Evolutionary conservation across 2,329 filamentous ascomycete genomes (phyloP).

Genomic region (Ilyonectria robusta): DNA sequence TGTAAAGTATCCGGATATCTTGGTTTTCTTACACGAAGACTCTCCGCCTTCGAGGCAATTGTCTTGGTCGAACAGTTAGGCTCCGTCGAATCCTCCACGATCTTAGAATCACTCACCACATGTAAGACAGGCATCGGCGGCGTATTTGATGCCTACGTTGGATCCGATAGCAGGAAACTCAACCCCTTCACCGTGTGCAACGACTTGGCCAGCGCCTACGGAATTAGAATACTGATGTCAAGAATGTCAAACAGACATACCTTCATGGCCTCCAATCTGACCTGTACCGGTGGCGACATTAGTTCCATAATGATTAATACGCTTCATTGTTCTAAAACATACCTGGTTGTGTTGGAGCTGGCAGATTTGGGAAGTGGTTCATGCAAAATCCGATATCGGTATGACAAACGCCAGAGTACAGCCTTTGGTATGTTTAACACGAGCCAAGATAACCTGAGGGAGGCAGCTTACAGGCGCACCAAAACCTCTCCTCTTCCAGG

Average conservation of each 20-base stretch:
- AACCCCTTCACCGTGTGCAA: slow-evolving; percentile 18
- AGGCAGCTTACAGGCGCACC: slow-evolving; percentile 18
- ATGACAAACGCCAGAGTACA: slow-evolving; percentile 29
- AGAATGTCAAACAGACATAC: not conserved
- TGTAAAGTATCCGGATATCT: slow-evolving; percentile 27
- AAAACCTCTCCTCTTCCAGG: slow-evolving; percentile 21
- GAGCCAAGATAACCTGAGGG: no score
- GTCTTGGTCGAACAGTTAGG: not conserved
- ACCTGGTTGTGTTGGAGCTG: slow-evolving; percentile 21
- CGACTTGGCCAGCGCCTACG: slow-evolving; percentile 15
- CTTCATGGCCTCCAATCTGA: slow-evolving; percentile 31
- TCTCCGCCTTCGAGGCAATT: slow-evolving; percentile 29
- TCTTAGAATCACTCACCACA: slow-evolving; percentile 13
- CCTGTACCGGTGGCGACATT: not conserved
- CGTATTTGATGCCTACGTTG: slow-evolving; percentile 24
- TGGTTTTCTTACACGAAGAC: slow-evolving; percentile 22
- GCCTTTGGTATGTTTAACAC: not conserved
- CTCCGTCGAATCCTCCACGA: not conserved
- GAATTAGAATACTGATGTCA: not conserved
- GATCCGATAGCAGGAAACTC: slow-evolving; percentile 16
- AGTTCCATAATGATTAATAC: not conserved
- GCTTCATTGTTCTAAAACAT: not conserved
- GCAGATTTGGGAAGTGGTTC: slow-evolving; percentile 18
- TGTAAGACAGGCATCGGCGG: slow-evolving; percentile 23
- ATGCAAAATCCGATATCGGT: slow-evolving; percentile 27